Evolutionary conservation across 1,284 basidiomycete species (phyloP), one percentile per base, ranked within the genome.

Genomic region (Ustilago tritici): DNA sequence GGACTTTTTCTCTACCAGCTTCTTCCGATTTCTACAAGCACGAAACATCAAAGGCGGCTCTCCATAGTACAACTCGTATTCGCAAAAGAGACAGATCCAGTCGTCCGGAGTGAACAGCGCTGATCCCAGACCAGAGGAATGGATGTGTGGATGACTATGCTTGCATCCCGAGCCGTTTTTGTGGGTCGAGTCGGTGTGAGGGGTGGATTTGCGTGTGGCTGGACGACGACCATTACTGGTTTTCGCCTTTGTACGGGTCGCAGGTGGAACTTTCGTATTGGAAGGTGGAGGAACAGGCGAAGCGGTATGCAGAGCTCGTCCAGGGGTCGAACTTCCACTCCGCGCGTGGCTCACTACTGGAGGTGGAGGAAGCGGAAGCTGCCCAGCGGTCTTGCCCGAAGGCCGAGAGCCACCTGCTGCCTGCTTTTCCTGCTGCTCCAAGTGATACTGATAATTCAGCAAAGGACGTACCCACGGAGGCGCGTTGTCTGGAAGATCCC

Each of bases 31-130:
- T 53, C 83, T 67, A 50, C 84, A 74, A 8, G 82, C 81, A 12
- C 77, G 68, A 12, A 78, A 53, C 70, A 87, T 78, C 34, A 75
- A 57, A 14, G 79, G 61, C 23, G 77, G 67, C 57, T 86, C 84
- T 23, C 87, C 87, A 59, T 85, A 87, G 61, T 85, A 84, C 46
- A 87, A 66, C 65, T 86, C 81, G 70, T 87, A 87, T 50, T 87
- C 87, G 80, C 87, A 87, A 62, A 87, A 86, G 7, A 83, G 31
- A 68, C 87, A 87, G 38, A 87, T 70, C 83, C 84, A 86, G 38
- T 82, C 81, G 34, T 75, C 77, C 10, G 50, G 35, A 23, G 63
- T 77, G 65, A 70, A 82, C 61, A 61, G 60, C 28, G 61, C 77
- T 14, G 76, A 74, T 57, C 67, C 61, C n/a, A 53, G 58, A 34